Evolutionary conservation across 2,329 filamentous ascomycete genomes (phyloP), one percentile per base, ranked within the genome.

Genomic region (Gaeumannomyces tritici): DNA sequence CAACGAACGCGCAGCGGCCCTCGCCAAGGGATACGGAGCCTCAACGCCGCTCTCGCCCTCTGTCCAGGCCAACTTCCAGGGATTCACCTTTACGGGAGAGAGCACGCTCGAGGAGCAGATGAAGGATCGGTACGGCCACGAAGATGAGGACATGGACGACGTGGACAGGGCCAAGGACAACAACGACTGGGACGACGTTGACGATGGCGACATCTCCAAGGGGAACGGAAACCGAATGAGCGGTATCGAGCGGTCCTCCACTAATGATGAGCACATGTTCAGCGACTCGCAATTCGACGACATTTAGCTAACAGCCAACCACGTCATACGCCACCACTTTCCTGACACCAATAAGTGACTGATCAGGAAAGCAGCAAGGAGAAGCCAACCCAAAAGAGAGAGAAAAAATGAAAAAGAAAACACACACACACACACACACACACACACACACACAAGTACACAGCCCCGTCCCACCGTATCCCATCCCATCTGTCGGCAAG

Each of bases 71-170:
- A 97, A 98, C 72, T 99, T 99, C 80, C 91, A 95, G 71, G 95
- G 95, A 42, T 99, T 99, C 75, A 99, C 95, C 0, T 99, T 96
- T 73, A 95, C 98, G n/a, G 95, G 98, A 69, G 93, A 98, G 77
- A 97, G 91, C 71, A 90, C 91, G 2, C 87, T 99, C 62, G 93
- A 98, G 61, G 91, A 93, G 66, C 88, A 95, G 67, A 92, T 91
- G 85, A 76, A 77, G 63, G 80, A 80, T 64, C 76, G 79, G 60
- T 69, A 72, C 62, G 70, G 77, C 64, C 77, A 68, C 56, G 67
- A 84, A 59, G 78, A 82, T 60, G 84, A 88, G 65, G 81, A 86
- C 28, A 86, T 87, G 84, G 79, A 83, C 63, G 83, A 87, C 65
- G 79, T 76, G 51, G 74, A 71, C 51, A 67, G 75, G 62, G 70